A percentile compares a stretch with the other conserved stretches of the same genome.
Conservation (phyloP, 768 basidiomycete species). For the Trametes sanguinea region DNA sequence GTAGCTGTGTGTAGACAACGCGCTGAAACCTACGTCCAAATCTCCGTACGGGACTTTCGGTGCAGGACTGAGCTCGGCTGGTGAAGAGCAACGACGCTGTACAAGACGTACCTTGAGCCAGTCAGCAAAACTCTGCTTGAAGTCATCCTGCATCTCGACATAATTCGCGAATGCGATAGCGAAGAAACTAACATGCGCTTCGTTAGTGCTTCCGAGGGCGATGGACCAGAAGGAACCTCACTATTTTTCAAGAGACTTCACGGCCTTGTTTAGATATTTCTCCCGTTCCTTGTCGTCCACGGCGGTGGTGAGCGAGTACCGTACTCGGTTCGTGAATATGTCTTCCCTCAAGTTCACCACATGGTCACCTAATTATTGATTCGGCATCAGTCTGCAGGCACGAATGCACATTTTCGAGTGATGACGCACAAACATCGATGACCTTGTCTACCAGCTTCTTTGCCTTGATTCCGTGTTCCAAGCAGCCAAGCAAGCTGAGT, state of each 20-base stretch:
- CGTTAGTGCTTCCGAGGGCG: not conserved
- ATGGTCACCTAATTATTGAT: conserved; percentile 67
- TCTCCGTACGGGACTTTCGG: conserved; percentile 73
- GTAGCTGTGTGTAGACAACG: not conserved
- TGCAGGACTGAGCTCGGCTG: too few relatives aligned
- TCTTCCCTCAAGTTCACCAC: conserved; percentile 91
- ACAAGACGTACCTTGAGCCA: conserved; percentile 71
- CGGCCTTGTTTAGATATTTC: conserved; percentile 62
- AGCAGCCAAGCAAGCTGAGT: conserved; percentile 87
- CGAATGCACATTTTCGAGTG: conserved; percentile 13
- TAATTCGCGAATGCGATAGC: conserved; percentile 92
- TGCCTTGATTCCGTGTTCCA: conserved; percentile 83
- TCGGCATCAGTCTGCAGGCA: conserved; percentile 14
- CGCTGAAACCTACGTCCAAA: conserved; percentile 77
- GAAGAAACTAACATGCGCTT: conserved; percentile 66
- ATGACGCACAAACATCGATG: conserved; percentile 67
- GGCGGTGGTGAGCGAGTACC: conserved; percentile 82
- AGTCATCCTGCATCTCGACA: conserved; percentile 62
- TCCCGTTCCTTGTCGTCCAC: conserved; percentile 56
- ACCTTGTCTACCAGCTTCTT: conserved; percentile 90
- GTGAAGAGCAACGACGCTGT: too few relatives aligned
- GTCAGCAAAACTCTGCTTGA: conserved; percentile 72
- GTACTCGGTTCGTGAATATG: conserved; percentile 78
- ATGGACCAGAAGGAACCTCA: conserved; percentile 36
- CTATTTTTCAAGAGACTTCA: conserved; percentile 87